phyloP scores from a whole-genome alignment of 2,329 filamentous ascomycete genomes.

The Pseudogymnoascus sp. region DNA sequence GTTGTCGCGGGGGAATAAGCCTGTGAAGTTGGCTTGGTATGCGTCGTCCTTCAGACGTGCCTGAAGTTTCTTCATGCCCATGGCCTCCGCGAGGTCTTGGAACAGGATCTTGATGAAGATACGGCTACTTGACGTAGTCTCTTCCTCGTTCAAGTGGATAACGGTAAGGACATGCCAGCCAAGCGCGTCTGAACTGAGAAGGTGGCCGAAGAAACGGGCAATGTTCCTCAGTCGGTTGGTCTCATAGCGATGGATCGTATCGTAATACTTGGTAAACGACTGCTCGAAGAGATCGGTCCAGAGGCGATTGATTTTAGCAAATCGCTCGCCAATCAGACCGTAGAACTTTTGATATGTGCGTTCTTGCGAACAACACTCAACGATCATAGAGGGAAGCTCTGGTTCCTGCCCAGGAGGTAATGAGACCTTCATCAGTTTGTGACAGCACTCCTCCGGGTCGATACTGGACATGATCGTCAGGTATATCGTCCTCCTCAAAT shows the following conservation, averaged over 20 bases:
- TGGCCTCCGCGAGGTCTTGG: conserved; percentile 80
- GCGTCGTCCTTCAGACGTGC: conserved; percentile 71
- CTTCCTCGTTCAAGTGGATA: conserved; percentile 89
- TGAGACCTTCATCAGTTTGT: conserved; percentile 93
- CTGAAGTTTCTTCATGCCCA: conserved; percentile 75
- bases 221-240: conserved; percentile 94
- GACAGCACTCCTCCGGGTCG: conserved; percentile 91
- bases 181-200: conserved; percentile 80
- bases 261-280: conserved; percentile 87
- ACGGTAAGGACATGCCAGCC: conserved; percentile 84
- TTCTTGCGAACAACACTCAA: conserved; percentile 95
- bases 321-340: conserved; percentile 86
- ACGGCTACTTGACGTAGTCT: conserved; percentile 91
- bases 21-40: conserved; percentile 70
- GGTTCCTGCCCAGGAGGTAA: conserved; percentile 80
- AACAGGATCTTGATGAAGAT: conserved; percentile 99
- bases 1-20: conserved; percentile 85
- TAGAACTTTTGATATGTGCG: conserved; percentile 98
- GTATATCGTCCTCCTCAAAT: conserved; percentile 89
- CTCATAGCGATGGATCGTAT: conserved; percentile 94
- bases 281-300: conserved; percentile 93
- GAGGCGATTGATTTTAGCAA: conserved; percentile 90
- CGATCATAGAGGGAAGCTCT: conserved; percentile 91
- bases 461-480: conserved; percentile 96
- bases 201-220: conserved; percentile 87